phyloP scores from a whole-genome alignment of 495 filamentous ascomycete species.

The Aspergillus sclerotioniger region DNA sequence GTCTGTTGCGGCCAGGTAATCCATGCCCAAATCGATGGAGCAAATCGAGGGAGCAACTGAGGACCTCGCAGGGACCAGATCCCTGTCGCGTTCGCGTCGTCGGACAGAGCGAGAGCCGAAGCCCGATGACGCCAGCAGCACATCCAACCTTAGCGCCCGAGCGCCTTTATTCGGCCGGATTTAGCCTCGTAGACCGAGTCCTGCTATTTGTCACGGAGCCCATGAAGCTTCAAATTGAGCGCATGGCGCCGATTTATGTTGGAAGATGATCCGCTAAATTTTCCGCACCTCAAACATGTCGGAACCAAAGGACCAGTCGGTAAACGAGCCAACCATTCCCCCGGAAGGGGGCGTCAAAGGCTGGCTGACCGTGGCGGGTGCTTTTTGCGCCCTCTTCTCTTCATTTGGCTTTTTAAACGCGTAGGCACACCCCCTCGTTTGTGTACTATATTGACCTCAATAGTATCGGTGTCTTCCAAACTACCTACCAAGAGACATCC shows the following conservation, averaged over 20 bases:
- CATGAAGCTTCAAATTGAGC: too few relatives aligned
- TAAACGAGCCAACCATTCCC: slow-evolving; percentile 1
- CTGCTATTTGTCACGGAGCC: not conserved
- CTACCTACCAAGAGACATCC: slow-evolving; percentile 23
- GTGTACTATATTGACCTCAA: not conserved
- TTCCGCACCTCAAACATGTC: not conserved
- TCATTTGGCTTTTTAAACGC: slow-evolving; percentile 29
- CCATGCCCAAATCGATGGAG: too few relatives aligned
- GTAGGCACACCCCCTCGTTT: slow-evolving; percentile 14
- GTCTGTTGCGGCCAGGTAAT: too few relatives aligned
- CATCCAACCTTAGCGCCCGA: not conserved
- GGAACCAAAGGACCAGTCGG: not conserved
- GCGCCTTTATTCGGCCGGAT: not conserved
- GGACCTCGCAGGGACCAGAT: too few relatives aligned
- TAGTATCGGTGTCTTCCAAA: slow-evolving; percentile 31
- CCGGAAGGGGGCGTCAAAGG: slow-evolving; percentile 25
- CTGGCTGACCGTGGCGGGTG: slow-evolving; percentile 26
- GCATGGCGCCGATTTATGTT: too few relatives aligned
- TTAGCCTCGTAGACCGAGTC: not conserved
- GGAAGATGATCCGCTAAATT: too few relatives aligned
- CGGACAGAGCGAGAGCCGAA: not conserved
- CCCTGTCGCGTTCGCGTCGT: not conserved
- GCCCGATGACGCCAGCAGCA: too few relatives aligned
- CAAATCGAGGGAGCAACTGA: too few relatives aligned
- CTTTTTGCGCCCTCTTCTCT: slow-evolving; percentile 18